These are phyloP conservation scores for Tephrocybe rancida DNA, from an alignment of 768 basidiomycete species.

Conservation along the genomic window DNA sequence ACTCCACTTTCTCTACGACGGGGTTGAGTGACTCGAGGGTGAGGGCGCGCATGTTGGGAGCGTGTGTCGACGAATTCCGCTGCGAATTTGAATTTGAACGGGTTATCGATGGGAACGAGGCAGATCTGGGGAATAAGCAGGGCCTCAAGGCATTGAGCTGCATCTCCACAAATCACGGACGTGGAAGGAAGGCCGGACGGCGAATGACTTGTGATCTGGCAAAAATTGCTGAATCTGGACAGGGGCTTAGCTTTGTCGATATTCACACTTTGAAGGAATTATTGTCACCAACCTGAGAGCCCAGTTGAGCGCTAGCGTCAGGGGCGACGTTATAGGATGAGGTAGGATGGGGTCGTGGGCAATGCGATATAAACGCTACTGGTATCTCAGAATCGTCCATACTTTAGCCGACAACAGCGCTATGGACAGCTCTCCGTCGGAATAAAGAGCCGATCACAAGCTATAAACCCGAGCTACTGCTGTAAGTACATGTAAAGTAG, in stretches of 20 bases:
- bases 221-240: not conserved
- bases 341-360: not conserved
- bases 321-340: not conserved
- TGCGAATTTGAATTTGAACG: not conserved
- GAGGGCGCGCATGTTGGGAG: constrained; percentile 54
- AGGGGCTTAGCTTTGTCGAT: not conserved
- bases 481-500: too few relatives aligned
- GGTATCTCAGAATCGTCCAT: too few relatives aligned
- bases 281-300: too few relatives aligned
- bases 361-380: constrained; percentile 15
- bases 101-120: constrained; percentile 13
- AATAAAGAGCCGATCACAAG: not conserved
- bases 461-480: too few relatives aligned
- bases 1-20: constrained; percentile 83
- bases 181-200: not conserved
- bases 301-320: not conserved
- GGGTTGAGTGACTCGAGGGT: constrained; percentile 80
- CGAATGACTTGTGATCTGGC: constrained; percentile 1
- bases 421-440: not conserved
- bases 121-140: constrained; percentile 6
- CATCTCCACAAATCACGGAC: constrained; percentile 3
- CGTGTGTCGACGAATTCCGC: constrained; percentile 9
- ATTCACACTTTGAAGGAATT: too few relatives aligned
- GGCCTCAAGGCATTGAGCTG: constrained; percentile 5
- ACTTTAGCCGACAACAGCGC: too few relatives aligned